Base-by-base conservation (phyloP, 2,329 filamentous ascomycete species). In the Penicillium sp. region DNA sequence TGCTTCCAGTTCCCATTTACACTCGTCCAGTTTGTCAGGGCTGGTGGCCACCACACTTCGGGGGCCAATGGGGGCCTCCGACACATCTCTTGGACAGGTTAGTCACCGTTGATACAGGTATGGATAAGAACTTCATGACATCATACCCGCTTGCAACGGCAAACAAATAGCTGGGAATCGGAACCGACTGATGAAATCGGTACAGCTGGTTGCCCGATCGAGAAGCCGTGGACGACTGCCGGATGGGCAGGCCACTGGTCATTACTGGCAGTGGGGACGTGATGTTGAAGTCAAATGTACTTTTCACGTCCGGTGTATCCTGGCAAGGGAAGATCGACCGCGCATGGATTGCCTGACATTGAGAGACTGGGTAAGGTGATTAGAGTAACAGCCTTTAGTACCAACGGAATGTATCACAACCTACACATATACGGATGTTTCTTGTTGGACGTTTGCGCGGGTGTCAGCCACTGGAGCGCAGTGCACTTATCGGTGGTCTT, bases 281-380 rank as follows among this genome's bases (percentile, higher is more conserved):
- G 59, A 98, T 84, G 58, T 84, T 86, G 73, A 96, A 96, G 48
- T 83, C 82, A 68, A 90, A 89, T 1, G 89, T 94, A n/a, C 87
- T 89, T 73, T 98, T 98, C 57, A 96, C 86, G 63, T 96, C 91
- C 3, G 93, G 93, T 1, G 93, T 97, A 62, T 98, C 93, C 71
- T 97, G 91, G 68, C 91, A 97, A 5, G 93, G 93, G 66, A 97
- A 94, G 46, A 97, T 79, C 33, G 89, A 94, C 45, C 93, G 83
- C 29, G 87, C 88, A 59, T 97, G 90, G 59, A 96, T 97, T 38
- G 91, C 90, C 73, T 98, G 91, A 66, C 90, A 95, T 72, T 97
- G 93, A 30, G 87, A 94, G 73, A 97, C 71, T 74, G 31, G 31
- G 29, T 13, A 19, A n/a, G 31, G 31, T 19, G 31, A 33, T 33